Base-by-base conservation (phyloP, 2,329 filamentous ascomycete genomes). In the Aureobasidium zeae region DNA sequence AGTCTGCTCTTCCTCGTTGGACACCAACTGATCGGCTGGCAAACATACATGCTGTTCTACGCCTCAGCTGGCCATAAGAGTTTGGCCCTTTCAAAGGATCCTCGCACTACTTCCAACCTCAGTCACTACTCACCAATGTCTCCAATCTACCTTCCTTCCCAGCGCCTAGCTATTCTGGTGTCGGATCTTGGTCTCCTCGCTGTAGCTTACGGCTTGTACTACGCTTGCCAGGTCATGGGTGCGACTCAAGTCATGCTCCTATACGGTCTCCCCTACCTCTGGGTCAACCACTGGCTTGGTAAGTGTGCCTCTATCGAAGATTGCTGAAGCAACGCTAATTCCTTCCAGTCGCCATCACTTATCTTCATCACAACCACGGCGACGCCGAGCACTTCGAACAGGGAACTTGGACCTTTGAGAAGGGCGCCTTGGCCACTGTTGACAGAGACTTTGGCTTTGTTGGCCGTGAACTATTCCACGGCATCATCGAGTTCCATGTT, bases 231-330 rank as follows among this genome's bases (percentile, higher is more conserved):
- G 53, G 59, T 68, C 20, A 64, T 79, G n/a, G 77, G 76, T 26
- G 67, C 63, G 50, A 70, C 69, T 53, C 79, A 71, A 31, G 68
- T 79, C 12, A 63, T 73, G 44, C 63, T 78, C 33, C 63, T 81
- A 12, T 83, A 82, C 58, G 65, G 69, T 20, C 67, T 80, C 25
- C 79, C 81, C 12, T 84, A 81, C 60, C 57, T 81, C 48, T 83
- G 79, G 79, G 72, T 81, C 24, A 77, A 83, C 65, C 75, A 82
- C 67, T 83, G 78, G 78, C 69, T 83, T 43, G 71, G 73, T 77
- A 63, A 54, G 70, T 64, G 9, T 13, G n/a, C 3, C 8, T 13
- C 3, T 13, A n/a, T 3, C 10, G n/a, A n/a, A n/a, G n/a, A n/a
- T n/a, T n/a, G n/a, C n/a, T n/a, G n/a, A n/a, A 22, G 13, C 13